phyloP scores from a whole-genome alignment of 1,284 basidiomycete species.

The Rhizoctonia solani region DNA sequence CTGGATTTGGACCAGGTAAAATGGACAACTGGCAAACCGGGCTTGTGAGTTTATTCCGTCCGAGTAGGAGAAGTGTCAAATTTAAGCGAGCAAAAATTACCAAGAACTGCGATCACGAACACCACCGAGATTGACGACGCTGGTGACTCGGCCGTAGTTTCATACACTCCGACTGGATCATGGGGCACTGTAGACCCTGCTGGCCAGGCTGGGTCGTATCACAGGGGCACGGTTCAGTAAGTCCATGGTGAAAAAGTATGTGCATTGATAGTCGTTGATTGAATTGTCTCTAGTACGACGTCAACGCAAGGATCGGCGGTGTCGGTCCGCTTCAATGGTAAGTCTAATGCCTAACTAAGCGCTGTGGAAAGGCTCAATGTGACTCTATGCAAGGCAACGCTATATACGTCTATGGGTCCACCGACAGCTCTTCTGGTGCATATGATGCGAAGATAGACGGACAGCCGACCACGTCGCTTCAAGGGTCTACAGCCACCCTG shows the following conservation, averaged over 20 bases:
- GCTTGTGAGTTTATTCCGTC: background rate
- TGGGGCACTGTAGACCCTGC: slow-evolving; percentile 2
- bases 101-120: slow-evolving; percentile 13
- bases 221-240: slow-evolving; percentile 13
- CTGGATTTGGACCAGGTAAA: slow-evolving; percentile 10
- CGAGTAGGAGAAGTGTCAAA: background rate
- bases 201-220: background rate
- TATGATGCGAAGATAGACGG: slow-evolving; percentile 13
- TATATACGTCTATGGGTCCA: slow-evolving; percentile 20
- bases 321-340: slow-evolving; percentile 22
- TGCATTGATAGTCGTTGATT: background rate
- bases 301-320: slow-evolving; percentile 12
- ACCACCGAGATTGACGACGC: slow-evolving; percentile 25
- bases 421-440: slow-evolving; percentile 17
- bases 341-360: background rate
- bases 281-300: background rate
- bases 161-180: slow-evolving; percentile 15
- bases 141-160: background rate
- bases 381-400: background rate
- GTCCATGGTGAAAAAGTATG: too few relatives aligned
- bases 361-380: background rate
- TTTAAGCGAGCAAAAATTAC: background rate
- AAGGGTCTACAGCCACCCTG: slow-evolving; percentile 5
- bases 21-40: slow-evolving; percentile 23
- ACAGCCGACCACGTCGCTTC: background rate